Evolutionary conservation across 108 stramenopile genomes (phyloP), one percentile per base, ranked within the genome.

Genomic region (Nannochloropsis oceanica): DNA sequence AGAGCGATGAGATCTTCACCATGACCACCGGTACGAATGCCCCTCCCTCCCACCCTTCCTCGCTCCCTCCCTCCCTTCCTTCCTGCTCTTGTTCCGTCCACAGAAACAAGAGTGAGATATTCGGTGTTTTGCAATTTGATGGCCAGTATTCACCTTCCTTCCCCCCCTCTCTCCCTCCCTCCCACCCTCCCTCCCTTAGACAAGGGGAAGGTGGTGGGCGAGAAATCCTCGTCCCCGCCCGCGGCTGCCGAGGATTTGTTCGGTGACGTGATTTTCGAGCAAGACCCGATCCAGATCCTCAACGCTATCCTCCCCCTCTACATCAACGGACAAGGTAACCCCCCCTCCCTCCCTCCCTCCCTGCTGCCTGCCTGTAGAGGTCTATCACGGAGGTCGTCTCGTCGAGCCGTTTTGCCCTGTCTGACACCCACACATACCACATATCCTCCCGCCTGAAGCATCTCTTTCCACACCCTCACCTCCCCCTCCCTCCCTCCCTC

Each of bases 241-340:
- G 91, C 94, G 34, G 95, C 93, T 80, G 94, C 95, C 79, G 93
- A 95, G 83, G 95, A 96, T 79, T 94, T 97, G 92, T 95, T 95
- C 87, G 94, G 95, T 86, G 95, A 96, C 91, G 95, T 95, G 92
- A 95, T 96, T 91, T 96, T 97, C 92, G 97, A 97, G 91, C 95
- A 96, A 91, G 97, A 97, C 87, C 97, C 97, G 27, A 86, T 95
- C 86, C 94, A 96, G 88, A 96, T 97, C 86, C 93, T 97, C 92
- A 96, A 97, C 93, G 92, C 95, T 84, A 95, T 96, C 90, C 95
- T 97, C 84, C 95, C 96, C 42, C 92, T 97, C 14, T 97, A 96
- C 94, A 91, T 97, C 82, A 94, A 96, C 88, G 96, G 95, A 81
- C 96, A 97, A 91, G n/a, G n/a, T n/a, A n/a, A n/a, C n/a, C n/a